Conservation (phyloP, 1,139 yeast species). For the Pichia sorboxylosa region DNA sequence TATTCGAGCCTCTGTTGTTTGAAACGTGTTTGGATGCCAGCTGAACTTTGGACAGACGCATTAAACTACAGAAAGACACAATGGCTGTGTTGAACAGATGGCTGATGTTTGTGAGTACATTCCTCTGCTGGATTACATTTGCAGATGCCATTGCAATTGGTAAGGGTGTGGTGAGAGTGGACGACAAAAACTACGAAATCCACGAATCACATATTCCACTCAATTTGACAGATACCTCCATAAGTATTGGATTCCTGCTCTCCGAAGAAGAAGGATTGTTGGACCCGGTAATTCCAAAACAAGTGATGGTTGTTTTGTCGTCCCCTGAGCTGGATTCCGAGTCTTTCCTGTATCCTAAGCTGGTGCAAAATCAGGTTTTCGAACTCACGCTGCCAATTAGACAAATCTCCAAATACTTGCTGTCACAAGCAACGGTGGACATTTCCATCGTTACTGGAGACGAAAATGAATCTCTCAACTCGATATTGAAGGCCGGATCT, state of each 20-base stretch:
- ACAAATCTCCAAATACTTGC: slow-evolving; percentile 16
- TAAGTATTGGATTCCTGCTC: slow-evolving; percentile 13
- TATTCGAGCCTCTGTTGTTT: not conserved
- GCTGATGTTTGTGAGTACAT: too few relatives aligned
- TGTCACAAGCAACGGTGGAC: slow-evolving; percentile 12
- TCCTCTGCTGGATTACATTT: too few relatives aligned
- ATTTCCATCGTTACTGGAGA: slow-evolving; percentile 22
- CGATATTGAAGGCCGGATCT: slow-evolving; percentile 12
- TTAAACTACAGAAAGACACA: too few relatives aligned
- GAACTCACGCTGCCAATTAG: slow-evolving; percentile 11
- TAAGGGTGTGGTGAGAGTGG: slow-evolving; percentile 12
- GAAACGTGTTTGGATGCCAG: too few relatives aligned
- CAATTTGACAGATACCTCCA: slow-evolving; percentile 12
- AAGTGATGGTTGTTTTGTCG: slow-evolving; percentile 17
- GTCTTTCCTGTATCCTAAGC: slow-evolving; percentile 15
- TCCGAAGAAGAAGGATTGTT: slow-evolving; percentile 1
- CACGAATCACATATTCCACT: slow-evolving; percentile 6
- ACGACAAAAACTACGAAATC: slow-evolving; percentile 9
- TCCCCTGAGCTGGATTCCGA: slow-evolving; percentile 8
- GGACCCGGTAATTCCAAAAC: slow-evolving; percentile 10
- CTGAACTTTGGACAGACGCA: too few relatives aligned
- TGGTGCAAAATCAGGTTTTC: slow-evolving; percentile 12
- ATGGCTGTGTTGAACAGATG: too few relatives aligned
- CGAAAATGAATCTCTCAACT: slow-evolving; percentile 11
- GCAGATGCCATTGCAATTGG: slow-evolving; percentile 9